These are phyloP conservation scores for Helminthosporium solani DNA, from an alignment of 2,329 filamentous ascomycete species.

Conservation along the genomic window DNA sequence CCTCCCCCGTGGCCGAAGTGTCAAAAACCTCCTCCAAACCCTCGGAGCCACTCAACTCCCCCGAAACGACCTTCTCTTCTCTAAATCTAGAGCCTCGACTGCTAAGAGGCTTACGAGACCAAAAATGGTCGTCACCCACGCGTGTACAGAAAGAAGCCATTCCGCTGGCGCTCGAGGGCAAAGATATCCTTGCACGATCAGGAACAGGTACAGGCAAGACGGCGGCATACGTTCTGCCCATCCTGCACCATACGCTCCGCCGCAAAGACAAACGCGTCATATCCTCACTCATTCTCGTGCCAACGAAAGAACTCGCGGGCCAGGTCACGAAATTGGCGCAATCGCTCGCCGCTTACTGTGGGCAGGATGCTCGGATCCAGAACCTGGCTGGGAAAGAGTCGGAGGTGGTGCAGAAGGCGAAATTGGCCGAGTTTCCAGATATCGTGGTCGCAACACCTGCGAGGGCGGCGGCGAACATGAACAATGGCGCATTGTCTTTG, in stretches of 20 bases:
- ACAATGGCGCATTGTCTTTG: conserved; percentile 68
- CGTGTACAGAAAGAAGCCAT: conserved; percentile 84
- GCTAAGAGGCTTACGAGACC: conserved; percentile 79
- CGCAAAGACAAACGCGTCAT: conserved; percentile 69
- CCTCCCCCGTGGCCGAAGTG: conserved; percentile 18
- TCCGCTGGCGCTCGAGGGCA: conserved; percentile 80
- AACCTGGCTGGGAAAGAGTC: conserved; percentile 91
- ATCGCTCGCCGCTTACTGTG: conserved; percentile 76
- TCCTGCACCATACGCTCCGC: conserved; percentile 81
- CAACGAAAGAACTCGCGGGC: conserved; percentile 89
- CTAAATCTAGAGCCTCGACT: conserved; percentile 82
- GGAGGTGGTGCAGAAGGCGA: conserved; percentile 81
- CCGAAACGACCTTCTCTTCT: conserved; percentile 63
- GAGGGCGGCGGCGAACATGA: conserved; percentile 76
- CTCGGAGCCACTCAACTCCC: conserved; percentile 12
- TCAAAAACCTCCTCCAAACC: conserved; percentile 14
- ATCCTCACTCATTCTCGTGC: conserved; percentile 84
- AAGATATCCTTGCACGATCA: conserved; percentile 86
- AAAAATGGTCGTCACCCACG: conserved; percentile 85
- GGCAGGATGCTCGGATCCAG: conserved; percentile 76
- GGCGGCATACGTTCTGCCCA: conserved; percentile 87
- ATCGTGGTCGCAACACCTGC: conserved; percentile 89
- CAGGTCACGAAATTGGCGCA: conserved; percentile 82
- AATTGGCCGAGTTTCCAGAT: conserved; percentile 83
- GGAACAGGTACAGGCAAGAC: conserved; percentile 98